Evolutionary conservation across 1,284 basidiomycete genomes (phyloP).

Genomic region (Ustilago trichophora): DNA sequence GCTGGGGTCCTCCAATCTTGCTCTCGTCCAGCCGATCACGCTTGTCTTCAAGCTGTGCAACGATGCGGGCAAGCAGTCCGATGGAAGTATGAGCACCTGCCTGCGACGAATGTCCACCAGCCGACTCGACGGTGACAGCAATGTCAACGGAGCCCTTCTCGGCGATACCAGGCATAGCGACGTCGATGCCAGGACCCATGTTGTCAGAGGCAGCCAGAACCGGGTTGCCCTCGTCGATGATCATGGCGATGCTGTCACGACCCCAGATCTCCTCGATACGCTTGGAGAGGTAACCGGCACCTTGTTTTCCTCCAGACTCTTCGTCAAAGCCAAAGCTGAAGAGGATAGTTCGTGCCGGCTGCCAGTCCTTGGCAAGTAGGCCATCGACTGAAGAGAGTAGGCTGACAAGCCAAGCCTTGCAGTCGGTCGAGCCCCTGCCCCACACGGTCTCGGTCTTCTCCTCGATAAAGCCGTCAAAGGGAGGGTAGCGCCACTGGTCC

Average conservation of each 20-base stretch:
- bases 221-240: slow-evolving; percentile 60
- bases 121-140: slow-evolving; percentile 63
- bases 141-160: slow-evolving; percentile 74
- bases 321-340: slow-evolving; percentile 79
- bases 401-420: slow-evolving; percentile 69
- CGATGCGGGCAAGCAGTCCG: slow-evolving; percentile 37
- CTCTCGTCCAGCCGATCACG: slow-evolving; percentile 28
- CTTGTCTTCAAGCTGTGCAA: slow-evolving; percentile 37
- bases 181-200: slow-evolving; percentile 39
- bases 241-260: slow-evolving; percentile 53
- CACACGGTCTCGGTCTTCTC: slow-evolving; percentile 69
- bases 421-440: slow-evolving; percentile 67
- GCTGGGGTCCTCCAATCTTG: slow-evolving; percentile 38
- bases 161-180: slow-evolving; percentile 70
- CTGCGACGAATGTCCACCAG: slow-evolving; percentile 76
- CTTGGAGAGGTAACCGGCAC: slow-evolving; percentile 51
- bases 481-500: slow-evolving; percentile 69
- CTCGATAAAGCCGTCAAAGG: slow-evolving; percentile 70
- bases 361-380: slow-evolving; percentile 67
- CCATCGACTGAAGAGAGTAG: slow-evolving; percentile 70
- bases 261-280: slow-evolving; percentile 54
- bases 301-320: slow-evolving; percentile 68
- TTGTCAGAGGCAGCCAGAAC: slow-evolving; percentile 37
- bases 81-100: slow-evolving; percentile 42
- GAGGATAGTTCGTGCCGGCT: slow-evolving; percentile 70